Evolutionary conservation across 2,329 filamentous ascomycete species (phyloP), one percentile per base, ranked within the genome.

Genomic region (Claviceps paspali): DNA sequence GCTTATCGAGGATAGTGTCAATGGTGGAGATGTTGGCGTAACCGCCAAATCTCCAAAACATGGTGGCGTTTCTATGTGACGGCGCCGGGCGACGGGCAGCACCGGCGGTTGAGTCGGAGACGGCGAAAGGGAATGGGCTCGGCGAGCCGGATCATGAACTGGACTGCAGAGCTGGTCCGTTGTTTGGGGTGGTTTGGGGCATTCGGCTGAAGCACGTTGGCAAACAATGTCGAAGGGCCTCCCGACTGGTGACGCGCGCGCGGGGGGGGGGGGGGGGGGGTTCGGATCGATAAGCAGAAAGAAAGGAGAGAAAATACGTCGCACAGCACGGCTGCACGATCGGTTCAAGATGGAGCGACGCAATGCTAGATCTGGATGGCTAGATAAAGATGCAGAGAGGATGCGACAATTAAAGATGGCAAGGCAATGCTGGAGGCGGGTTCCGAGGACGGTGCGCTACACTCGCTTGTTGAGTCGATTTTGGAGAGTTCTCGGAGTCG

Each of bases 41-140:
- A 56, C 86, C 86, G 72, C 91, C 88, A 72, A 96, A 98, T 65
- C 88, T 82, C 91, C 91, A 98, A 65, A 98, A 98, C 91, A 98
- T 98, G 68, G 62, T 88, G 78, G 55, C 57, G 52, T 51, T 39
- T 44, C 48, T 50, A 46, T 43, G 49, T 50, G 49, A 52, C 52
- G 47, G 51, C 53, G 49, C 56, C 49, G 52, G 49, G 49, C 45
- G 45, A 49, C 43, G 41, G 41, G 41, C 41, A 41, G 51, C 52
- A 50, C 50, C 52, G 52, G 53, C 49, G 48, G 45, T 46, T 14
- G 45, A 46, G 43, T 40, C 42, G 45, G 41, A 41, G 38, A 44
- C 38, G 34, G 33, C 12, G 34, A 29, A 35, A 14, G 26, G 27
- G 30, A 23, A 38, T 29, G 36, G 41, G 29, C 41, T 42, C 35